A percentile compares a stretch with the other conserved stretches of the same genome.
These are phyloP conservation scores for Vachellia collinsii DNA, from an alignment of 306 rosid species.

Conservation along the genomic window DNA sequence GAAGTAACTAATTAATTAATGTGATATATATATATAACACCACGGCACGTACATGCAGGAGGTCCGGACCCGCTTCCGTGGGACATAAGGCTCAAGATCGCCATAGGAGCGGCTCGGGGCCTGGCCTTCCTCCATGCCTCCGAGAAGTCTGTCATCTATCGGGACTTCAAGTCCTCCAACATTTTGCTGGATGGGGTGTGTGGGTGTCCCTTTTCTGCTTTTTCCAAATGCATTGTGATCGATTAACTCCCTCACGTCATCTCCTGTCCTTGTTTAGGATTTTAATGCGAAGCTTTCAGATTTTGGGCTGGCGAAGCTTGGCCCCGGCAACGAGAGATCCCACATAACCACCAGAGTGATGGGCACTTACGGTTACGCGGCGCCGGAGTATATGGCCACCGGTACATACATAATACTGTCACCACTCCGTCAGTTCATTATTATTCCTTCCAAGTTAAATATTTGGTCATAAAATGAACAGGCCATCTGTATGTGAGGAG, in stretches of 20 bases:
- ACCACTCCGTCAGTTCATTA: too few species aligned
- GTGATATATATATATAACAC: too few species aligned
- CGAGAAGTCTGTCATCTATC: conserved; percentile 69
- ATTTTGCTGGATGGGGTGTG: conserved; percentile 71
- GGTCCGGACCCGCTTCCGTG: conserved; percentile 74
- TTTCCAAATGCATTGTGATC: too few species aligned
- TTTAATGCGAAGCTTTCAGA: conserved; percentile 81
- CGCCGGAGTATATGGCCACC: conserved; percentile 84
- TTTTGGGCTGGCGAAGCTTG: conserved; percentile 82
- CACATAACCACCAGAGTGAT: conserved; percentile 70
- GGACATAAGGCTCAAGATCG: conserved; percentile 71
- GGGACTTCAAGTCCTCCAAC: conserved; percentile 89
- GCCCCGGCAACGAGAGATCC: conserved; percentile 66
- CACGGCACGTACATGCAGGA: background rate
- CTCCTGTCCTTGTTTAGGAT: conserved; percentile 22
- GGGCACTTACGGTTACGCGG: conserved; percentile 90
- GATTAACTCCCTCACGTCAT: background rate
- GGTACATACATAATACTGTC: conserved; percentile 45
- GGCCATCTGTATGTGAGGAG: conserved; percentile 86
- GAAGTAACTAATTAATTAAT: background rate
- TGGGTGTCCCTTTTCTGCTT: too few species aligned
- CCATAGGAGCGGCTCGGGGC: conserved; percentile 85
- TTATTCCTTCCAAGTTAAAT: background rate
- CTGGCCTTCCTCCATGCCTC: conserved; percentile 67
- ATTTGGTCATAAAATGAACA: conserved; percentile 17